Percentiles rank a stretch among this genome's conserved stretches.
Evolutionary conservation across 2,329 filamentous ascomycete genomes (phyloP).

Genomic region (Hymenoscyphus occultus): DNA sequence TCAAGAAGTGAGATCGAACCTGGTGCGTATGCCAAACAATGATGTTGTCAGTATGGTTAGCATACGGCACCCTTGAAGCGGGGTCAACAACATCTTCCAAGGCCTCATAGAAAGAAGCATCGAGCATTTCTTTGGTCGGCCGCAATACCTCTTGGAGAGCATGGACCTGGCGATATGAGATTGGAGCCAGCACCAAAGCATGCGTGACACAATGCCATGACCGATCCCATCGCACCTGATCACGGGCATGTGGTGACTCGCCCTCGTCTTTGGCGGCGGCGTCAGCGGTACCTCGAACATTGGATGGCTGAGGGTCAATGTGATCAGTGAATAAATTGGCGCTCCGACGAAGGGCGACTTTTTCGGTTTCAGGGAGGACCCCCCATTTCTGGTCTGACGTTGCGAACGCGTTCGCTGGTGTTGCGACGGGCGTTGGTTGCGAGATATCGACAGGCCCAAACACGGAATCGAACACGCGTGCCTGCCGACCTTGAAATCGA

Average conservation of each 20-base stretch:
- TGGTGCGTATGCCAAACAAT: conserved; percentile 60
- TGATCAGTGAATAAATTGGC: conserved; percentile 11
- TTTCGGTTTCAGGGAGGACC: conserved; percentile 11
- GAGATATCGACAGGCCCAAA: conserved; percentile 31
- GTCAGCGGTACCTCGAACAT: conserved; percentile 10
- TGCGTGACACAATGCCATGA: conserved; percentile 62
- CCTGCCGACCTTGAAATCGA: background rate
- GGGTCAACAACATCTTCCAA: conserved; percentile 54
- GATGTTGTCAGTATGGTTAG: conserved; percentile 53
- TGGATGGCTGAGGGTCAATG: conserved; percentile 4
- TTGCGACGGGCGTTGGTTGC: conserved; percentile 32
- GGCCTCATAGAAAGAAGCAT: conserved; percentile 47
- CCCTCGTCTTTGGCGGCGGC: conserved; percentile 8
- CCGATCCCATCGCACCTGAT: conserved; percentile 56
- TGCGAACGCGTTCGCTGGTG: conserved; percentile 28
- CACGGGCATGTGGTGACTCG: conserved; percentile 24
- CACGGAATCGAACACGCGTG: conserved; percentile 36
- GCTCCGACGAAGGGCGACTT: background rate
- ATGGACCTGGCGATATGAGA: conserved; percentile 44
- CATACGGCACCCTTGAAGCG: conserved; percentile 44
- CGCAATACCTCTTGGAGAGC: conserved; percentile 22
- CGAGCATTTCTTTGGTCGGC: conserved; percentile 33
- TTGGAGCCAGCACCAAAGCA: conserved; percentile 53
- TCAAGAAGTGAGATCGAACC: conserved; percentile 58
- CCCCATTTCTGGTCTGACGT: conserved; percentile 30